phyloP scores from a whole-genome alignment of 2,329 filamentous ascomycete genomes.

The Arthrobotrys conoides region DNA sequence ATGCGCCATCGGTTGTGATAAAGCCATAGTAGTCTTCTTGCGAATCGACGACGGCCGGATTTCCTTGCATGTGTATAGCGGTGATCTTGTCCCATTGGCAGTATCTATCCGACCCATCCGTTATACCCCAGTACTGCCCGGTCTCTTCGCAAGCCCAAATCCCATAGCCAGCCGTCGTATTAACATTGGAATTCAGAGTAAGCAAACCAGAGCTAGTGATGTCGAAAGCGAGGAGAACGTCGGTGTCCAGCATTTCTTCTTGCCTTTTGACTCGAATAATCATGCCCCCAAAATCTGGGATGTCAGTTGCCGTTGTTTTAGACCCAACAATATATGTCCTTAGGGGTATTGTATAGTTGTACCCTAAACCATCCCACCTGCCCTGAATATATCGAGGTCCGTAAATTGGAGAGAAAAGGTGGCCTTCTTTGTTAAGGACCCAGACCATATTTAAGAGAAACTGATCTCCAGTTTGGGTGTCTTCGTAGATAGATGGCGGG shows the following conservation, averaged over 20 bases:
- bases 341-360: background rate
- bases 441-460: background rate
- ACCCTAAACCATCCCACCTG: background rate
- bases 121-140: background rate
- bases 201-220: background rate
- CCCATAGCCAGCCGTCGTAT: background rate
- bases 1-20: background rate
- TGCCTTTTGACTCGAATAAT: background rate
- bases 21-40: background rate
- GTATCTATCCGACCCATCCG: background rate
- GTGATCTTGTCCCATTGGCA: conserved; percentile 4
- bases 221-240: conserved; percentile 1
- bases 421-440: background rate
- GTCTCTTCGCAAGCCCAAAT: conserved; percentile 13
- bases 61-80: background rate
- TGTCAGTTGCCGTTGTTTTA: background rate
- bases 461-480: background rate
- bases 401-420: conserved; percentile 4
- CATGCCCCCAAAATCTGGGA: background rate
- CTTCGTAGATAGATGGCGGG: background rate
- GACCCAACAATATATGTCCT: background rate
- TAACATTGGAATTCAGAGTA: background rate
- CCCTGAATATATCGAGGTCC: background rate
- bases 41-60: background rate
- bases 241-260: background rate